phyloP scores from a whole-genome alignment of 139 green algal genomes.

The Micromonas commoda region DNA sequence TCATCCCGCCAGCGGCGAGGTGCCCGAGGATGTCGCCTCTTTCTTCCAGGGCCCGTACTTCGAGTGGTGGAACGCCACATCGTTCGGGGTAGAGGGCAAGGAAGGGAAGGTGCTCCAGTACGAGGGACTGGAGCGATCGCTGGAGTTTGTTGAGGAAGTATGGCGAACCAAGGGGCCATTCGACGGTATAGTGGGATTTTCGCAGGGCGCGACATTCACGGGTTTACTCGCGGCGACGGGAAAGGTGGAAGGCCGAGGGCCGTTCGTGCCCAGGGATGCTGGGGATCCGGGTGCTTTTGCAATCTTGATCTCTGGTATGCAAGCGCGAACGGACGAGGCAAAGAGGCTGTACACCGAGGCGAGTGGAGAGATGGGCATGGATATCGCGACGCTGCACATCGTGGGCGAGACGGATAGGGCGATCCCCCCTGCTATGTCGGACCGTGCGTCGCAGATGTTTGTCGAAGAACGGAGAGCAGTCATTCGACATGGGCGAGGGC shows the following conservation, averaged over 20 bases:
- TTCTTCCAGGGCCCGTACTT: background rate
- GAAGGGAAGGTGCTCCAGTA: background rate
- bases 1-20: background rate
- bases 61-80: slow-evolving; percentile 16
- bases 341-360: background rate
- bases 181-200: slow-evolving; percentile 18
- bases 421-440: background rate
- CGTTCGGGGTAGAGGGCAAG: background rate
- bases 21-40: background rate
- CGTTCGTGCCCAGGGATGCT: background rate
- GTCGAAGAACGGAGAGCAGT: background rate
- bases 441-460: slow-evolving; percentile 1
- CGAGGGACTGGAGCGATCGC: background rate
- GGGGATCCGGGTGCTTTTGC: background rate
- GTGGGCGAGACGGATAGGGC: background rate
- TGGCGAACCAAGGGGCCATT: background rate
- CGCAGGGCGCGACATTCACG: slow-evolving; percentile 6
- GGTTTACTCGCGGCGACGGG: background rate
- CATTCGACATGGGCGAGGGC: background rate
- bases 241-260: background rate
- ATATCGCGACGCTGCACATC: slow-evolving; percentile 1
- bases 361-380: background rate
- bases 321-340: background rate
- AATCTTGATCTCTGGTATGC: background rate
- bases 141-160: background rate